A percentile compares a stretch with the other conserved stretches of the same genome.
Evolutionary conservation across 371 early-diverging fungal species (phyloP).

Genomic region (Fennellomyces sp.): DNA sequence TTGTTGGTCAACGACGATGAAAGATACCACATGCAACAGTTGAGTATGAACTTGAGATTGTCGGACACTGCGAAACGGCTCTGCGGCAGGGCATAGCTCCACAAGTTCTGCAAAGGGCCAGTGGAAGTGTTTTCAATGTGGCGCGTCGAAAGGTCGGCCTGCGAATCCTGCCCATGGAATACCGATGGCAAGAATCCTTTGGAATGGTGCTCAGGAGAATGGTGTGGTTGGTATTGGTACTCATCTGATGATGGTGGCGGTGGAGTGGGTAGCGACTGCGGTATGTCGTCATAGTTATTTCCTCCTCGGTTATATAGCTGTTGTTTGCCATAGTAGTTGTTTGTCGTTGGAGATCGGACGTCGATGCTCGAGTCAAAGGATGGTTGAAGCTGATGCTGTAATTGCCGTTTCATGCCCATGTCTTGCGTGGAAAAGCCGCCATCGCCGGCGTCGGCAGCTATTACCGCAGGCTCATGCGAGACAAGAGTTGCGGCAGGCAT

Average conservation of each 20-base stretch:
- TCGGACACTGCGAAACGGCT: conserved; percentile 25
- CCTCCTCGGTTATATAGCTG: conserved; percentile 11
- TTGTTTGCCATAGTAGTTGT: conserved; percentile 6
- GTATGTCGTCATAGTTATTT: neutral
- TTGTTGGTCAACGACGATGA: conserved; percentile 83
- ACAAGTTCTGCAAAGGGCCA: conserved; percentile 16
- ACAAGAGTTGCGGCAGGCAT: conserved; percentile 19
- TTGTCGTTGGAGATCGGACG: conserved; percentile 10
- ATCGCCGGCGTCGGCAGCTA: conserved; percentile 12
- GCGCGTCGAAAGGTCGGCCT: conserved; percentile 27
- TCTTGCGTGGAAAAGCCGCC: neutral
- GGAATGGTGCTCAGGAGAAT: neutral
- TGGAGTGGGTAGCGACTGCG: conserved; percentile 11
- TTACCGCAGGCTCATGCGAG: conserved; percentile 16
- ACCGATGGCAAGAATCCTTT: neutral
- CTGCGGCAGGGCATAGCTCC: conserved; percentile 11
- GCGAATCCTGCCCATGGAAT: neutral
- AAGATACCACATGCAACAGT: conserved; percentile 78
- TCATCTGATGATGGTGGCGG: conserved; percentile 6
- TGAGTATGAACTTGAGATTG: conserved; percentile 45
- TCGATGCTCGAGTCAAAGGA: conserved; percentile 5
- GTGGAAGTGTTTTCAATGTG: conserved; percentile 20
- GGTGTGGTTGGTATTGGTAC: conserved; percentile 7
- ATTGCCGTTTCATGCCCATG: conserved; percentile 1
- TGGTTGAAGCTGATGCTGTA: conserved; percentile 1